phyloP scores from a whole-genome alignment of 192 early-diverging fungal species.

The Martensiomyces pterosporus region DNA sequence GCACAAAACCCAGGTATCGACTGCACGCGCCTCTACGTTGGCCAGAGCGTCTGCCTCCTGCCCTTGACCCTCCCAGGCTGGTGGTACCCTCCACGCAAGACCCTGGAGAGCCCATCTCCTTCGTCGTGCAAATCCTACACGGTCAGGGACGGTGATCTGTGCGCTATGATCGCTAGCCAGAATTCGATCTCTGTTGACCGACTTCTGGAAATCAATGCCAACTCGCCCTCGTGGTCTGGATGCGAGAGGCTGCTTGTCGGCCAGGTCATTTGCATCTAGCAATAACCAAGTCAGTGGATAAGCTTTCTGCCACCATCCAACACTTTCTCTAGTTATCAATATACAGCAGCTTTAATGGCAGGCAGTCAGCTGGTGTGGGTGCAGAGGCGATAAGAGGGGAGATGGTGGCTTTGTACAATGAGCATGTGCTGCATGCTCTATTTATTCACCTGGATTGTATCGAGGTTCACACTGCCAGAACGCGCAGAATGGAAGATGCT shows the following conservation, averaged over 20 bases:
- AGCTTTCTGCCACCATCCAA: background rate
- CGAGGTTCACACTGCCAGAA: no score
- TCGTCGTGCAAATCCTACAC: conserved; percentile 16
- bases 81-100: no score
- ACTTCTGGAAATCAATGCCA: conserved; percentile 15
- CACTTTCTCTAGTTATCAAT: background rate
- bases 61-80: conserved; percentile 8
- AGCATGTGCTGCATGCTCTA: no score
- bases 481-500: no score
- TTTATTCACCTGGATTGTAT: no score
- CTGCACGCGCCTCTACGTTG: conserved; percentile 19
- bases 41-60: conserved; percentile 36
- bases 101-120: no score
- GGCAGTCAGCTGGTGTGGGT: no score
- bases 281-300: background rate
- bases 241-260: conserved; percentile 22
- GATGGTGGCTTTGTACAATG: no score
- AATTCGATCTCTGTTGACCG: conserved; percentile 14
- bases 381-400: no score
- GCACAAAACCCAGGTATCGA: conserved; percentile 39
- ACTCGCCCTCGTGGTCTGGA: conserved; percentile 16
- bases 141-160: conserved; percentile 37
- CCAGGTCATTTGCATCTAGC: conserved; percentile 23
- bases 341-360: no score
- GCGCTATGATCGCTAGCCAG: conserved; percentile 18